Conservation (phyloP, 495 filamentous ascomycete species). For the Xylaria cubensis region DNA sequence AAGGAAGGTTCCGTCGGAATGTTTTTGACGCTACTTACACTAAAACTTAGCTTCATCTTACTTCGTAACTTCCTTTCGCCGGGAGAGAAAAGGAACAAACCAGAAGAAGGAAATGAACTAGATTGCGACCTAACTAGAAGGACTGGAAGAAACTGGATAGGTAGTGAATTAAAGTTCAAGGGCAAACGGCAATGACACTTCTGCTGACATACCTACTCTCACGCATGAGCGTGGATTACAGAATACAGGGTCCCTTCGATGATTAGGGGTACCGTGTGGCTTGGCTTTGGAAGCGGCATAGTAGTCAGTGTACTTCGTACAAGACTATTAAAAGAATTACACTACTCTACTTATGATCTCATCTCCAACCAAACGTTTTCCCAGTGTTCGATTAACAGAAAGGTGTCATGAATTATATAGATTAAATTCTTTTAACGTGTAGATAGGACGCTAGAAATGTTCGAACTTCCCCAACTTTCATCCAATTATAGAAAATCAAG, state of each 20-base stretch:
- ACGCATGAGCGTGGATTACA: neutral
- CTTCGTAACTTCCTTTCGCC: neutral
- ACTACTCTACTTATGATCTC: neutral
- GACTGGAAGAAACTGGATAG: neutral
- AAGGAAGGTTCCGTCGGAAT: neutral
- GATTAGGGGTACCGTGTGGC: neutral
- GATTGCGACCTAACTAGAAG: neutral
- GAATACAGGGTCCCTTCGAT: neutral
- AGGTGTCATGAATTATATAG: neutral
- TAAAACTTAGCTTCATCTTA: neutral
- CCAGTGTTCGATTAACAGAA: neutral
- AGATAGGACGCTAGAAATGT: neutral
- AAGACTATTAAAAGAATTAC: neutral
- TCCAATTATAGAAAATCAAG: constrained; percentile 6
- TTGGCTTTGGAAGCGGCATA: neutral
- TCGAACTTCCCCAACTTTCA: neutral
- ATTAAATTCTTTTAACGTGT: neutral
- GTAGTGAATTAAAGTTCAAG: neutral
- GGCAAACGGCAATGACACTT: neutral
- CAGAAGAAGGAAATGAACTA: neutral
- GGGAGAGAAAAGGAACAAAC: neutral
- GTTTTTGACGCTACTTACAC: neutral
- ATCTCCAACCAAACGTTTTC: neutral
- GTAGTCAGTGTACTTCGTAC: neutral
- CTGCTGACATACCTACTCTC: neutral